Percentiles rank a stretch among this genome's conserved stretches.
Conservation (phyloP, 345 rosid species). For the Leavenworthia alabamica region DNA sequence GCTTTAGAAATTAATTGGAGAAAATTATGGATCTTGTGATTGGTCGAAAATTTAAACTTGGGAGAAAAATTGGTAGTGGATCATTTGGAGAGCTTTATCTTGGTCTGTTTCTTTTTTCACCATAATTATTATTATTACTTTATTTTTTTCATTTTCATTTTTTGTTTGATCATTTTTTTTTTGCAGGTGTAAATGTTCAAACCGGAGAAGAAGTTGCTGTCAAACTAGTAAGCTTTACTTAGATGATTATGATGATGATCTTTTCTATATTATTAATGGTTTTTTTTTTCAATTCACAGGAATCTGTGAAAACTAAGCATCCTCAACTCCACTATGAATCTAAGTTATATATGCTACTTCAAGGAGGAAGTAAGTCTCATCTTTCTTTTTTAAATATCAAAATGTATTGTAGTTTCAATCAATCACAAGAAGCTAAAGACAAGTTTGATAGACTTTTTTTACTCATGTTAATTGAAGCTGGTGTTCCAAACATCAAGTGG, state of each 20-base stretch:
- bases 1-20: constrained; percentile 7
- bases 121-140: background rate
- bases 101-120: constrained; percentile 30
- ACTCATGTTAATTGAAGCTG: constrained; percentile 34
- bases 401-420: background rate
- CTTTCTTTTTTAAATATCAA: background rate
- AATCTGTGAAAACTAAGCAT: constrained; percentile 73
- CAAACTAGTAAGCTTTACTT: constrained; percentile 46
- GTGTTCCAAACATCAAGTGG: constrained; percentile 75
- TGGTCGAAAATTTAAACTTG: constrained; percentile 66
- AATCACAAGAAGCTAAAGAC: background rate
- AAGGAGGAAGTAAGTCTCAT: constrained; percentile 64
- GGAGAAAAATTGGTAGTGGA: constrained; percentile 79
- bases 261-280: background rate
- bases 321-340: constrained; percentile 86
- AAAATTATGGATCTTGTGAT: constrained; percentile 48
- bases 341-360: constrained; percentile 67
- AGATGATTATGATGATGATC: background rate
- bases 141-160: background rate
- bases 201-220: constrained; percentile 86
- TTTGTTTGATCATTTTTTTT: constrained; percentile 8
- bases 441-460: background rate
- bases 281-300: constrained; percentile 36
- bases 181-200: constrained; percentile 63
- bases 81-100: constrained; percentile 76